Conservation (phyloP, 2,329 filamentous ascomycete genomes). For the Leptoxyphium fumago region DNA sequence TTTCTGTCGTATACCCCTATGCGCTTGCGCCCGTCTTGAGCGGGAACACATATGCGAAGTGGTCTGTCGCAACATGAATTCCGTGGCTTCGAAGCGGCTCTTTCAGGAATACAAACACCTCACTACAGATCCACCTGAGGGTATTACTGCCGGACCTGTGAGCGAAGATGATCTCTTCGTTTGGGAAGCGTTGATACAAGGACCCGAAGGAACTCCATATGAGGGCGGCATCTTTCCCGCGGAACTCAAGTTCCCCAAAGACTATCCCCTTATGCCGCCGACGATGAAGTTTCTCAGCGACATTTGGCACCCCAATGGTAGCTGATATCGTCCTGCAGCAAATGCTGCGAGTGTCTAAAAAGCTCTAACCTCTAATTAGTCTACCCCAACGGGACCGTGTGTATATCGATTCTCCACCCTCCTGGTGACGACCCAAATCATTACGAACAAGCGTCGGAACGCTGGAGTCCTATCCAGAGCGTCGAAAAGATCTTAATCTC, state of each 20-base stretch:
- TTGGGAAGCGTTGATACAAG: conserved; percentile 94
- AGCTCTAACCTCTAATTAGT: conserved; percentile 37
- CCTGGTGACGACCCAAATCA: conserved; percentile 96
- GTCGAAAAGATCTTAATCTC: conserved; percentile 95
- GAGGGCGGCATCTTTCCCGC: conserved; percentile 93
- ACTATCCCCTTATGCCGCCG: conserved; percentile 92
- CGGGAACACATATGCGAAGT: background rate
- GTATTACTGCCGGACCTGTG: conserved; percentile 87
- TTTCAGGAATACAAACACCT: conserved; percentile 94
- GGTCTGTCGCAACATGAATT: conserved; percentile 14
- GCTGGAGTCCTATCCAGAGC: conserved; percentile 92
- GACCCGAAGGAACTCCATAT: conserved; percentile 88
- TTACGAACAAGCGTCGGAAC: conserved; percentile 90
- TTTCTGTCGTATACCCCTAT: too few species aligned
- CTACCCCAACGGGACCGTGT: conserved; percentile 81
- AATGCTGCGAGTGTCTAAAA: background rate
- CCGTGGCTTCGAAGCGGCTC: conserved; percentile 56
- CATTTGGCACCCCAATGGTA: conserved; percentile 94
- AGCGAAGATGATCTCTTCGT: conserved; percentile 88
- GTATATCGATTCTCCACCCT: conserved; percentile 94
- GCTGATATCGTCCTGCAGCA: conserved; percentile 8
- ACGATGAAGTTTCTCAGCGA: conserved; percentile 92
- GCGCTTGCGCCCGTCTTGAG: too few species aligned
- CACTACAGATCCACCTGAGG: conserved; percentile 89
- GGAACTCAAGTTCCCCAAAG: conserved; percentile 84